These are phyloP conservation scores for Lithospermum erythrorhizon DNA, from an alignment of 257 asterid species.

Conservation along the genomic window DNA sequence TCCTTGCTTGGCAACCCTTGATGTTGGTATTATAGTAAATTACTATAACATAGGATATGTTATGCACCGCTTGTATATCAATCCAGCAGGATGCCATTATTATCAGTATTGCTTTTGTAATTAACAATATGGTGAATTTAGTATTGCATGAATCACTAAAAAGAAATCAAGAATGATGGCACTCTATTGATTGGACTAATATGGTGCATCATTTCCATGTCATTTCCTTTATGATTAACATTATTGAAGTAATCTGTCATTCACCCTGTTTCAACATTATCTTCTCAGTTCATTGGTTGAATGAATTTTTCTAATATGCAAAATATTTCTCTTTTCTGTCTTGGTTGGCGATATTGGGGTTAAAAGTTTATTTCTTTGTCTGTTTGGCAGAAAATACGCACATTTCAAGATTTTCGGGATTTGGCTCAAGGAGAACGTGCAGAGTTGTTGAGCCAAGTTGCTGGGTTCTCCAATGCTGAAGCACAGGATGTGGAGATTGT, in stretches of 20 bases:
- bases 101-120: too few species aligned
- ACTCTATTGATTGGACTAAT: too few species aligned
- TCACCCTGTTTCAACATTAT: not conserved
- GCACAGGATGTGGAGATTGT: conserved; percentile 82
- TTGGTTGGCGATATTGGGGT: not conserved
- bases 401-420: conserved; percentile 75
- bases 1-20: too few species aligned
- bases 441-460: conserved; percentile 69
- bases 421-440: conserved; percentile 65
- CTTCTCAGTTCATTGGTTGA: not conserved
- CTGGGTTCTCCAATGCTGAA: conserved; percentile 68
- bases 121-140: not conserved
- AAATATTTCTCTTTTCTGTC: not conserved
- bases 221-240: not conserved
- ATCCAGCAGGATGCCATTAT: too few species aligned
- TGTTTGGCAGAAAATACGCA: conserved; percentile 61
- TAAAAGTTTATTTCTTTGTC: conserved; percentile 4
- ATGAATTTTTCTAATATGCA: conserved; percentile 1
- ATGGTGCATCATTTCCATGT: not conserved
- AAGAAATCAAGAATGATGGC: not conserved
- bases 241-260: not conserved
- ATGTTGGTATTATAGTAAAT: too few species aligned
- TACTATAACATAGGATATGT: not conserved
- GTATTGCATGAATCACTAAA: too few species aligned
- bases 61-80: too few species aligned